Evolutionary conservation across 306 rosid genomes (phyloP).

Genomic region (Sophora flavescens): DNA sequence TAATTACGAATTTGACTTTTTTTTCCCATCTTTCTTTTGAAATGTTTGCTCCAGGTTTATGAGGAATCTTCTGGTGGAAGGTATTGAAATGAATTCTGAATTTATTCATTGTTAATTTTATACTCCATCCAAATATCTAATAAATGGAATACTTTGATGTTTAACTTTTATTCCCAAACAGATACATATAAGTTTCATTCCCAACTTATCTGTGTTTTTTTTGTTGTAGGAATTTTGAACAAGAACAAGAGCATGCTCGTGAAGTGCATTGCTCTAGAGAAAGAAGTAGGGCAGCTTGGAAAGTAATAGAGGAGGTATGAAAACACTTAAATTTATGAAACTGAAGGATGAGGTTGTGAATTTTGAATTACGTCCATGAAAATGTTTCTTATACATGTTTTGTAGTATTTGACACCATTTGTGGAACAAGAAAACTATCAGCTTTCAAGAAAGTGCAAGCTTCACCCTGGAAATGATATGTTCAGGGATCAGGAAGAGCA

Average conservation of each 20-base stretch:
- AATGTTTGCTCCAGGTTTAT: constrained; percentile 60
- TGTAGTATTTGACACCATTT: constrained; percentile 91
- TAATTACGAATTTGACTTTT: constrained; percentile 37
- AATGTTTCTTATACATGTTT: constrained; percentile 32
- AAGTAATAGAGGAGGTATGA: constrained; percentile 73
- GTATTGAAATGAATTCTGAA: constrained; percentile 49
- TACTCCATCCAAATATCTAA: no score
- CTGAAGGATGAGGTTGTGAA: not conserved
- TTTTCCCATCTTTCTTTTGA: constrained; percentile 32
- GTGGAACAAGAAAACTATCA: constrained; percentile 72
- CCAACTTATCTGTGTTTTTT: constrained; percentile 20
- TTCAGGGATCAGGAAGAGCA: constrained; percentile 94
- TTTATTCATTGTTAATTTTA: not conserved
- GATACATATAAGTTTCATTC: constrained; percentile 12
- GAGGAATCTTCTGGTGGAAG: constrained; percentile 66
- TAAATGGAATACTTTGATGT: not conserved
- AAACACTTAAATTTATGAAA: not conserved
- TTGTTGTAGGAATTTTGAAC: constrained; percentile 54
- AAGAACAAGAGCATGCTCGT: constrained; percentile 58
- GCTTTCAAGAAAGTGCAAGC: constrained; percentile 74
- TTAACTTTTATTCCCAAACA: not conserved
- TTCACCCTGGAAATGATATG: constrained; percentile 82
- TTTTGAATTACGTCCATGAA: constrained; percentile 36
- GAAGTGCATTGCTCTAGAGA: constrained; percentile 92
- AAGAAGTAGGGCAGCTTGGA: constrained; percentile 85